Base-by-base conservation (phyloP, 106 monocot genomes). In the Ottelia alismoides region DNA sequence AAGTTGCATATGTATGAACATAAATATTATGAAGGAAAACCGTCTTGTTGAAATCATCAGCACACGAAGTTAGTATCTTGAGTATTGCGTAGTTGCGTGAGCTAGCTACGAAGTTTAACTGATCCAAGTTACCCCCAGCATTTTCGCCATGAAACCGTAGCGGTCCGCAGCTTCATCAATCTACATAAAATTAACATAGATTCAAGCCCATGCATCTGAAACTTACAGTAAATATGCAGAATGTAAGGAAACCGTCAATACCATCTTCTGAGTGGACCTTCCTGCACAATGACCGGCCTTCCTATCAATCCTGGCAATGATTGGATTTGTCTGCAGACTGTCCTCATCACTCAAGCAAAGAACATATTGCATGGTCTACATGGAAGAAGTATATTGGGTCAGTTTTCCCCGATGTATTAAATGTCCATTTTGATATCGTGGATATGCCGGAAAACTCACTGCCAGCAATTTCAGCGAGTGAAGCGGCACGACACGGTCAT, bases 401-500 rank as follows among this genome's bases (percentile, higher is more conserved):
- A 49, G 20, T 17, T 49, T 20, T 7, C 16, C 6, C 6, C 40
- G 16, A 43, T 43, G 10, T 43, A 7, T 16, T 43, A 43, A 43
- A 16, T 6, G 40, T 16, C 6, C 16, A 43, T 7, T 43, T 6
- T 16, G 16, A 7, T 7, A 7, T 43, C 40, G 6, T 43, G 16
- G 40, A 6, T 7, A 16, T 43, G 16, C 10, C 16, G 40, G 16
- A 31, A 11, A 58, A 74, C 92, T 74, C 75, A 92, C 92, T 28
- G 87, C 92, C 53, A 92, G 56, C 49, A 87, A 62, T 62, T 92
- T 92, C 66, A 92, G 48, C 11, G 92, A 83, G 55, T 92, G 92
- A 51, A 83, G 70, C 22, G 92, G 87, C 58, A 92, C 92, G 24
- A 87, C 92, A 50, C 92, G 86, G 51, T 92, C 92, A 67, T 92